These are phyloP conservation scores for Cryphonectria radicalis DNA, from an alignment of 2,329 filamentous ascomycete genomes.

Conservation along the genomic window DNA sequence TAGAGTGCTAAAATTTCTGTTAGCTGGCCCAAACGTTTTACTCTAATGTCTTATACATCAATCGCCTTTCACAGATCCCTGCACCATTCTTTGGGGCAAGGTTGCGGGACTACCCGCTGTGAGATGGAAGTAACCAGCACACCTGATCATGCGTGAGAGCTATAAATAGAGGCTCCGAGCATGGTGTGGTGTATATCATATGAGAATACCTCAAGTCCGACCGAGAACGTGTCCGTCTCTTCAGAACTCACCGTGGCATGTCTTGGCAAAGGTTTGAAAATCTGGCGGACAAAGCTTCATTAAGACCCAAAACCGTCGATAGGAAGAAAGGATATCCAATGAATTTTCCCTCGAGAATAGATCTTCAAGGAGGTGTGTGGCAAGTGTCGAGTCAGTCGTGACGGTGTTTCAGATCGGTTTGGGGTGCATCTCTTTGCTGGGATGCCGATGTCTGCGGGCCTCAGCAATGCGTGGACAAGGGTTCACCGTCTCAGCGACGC, in stretches of 20 bases:
- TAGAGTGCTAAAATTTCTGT: no score
- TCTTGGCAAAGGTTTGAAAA: not conserved
- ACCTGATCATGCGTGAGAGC: not conserved
- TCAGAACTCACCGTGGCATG: not conserved
- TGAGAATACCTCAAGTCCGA: not conserved
- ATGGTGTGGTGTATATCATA: not conserved
- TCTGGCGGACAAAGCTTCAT: not conserved
- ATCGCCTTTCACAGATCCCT: no score
- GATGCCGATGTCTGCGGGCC: not conserved
- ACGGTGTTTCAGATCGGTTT: conserved; percentile 25
- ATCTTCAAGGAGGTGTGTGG: not conserved
- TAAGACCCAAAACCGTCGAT: not conserved
- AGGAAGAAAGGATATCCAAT: no score
- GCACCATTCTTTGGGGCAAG: not conserved
- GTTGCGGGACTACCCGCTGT: not conserved
- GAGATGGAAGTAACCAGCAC: not conserved
- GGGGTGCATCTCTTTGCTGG: not conserved
- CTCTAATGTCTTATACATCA: no score
- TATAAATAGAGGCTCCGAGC: not conserved
- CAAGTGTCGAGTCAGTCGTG: conserved; percentile 10
- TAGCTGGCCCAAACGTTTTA: no score
- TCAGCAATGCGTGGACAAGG: not conserved
- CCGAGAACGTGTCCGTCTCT: not conserved
- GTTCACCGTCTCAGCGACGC: not conserved
- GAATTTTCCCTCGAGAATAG: not conserved